These are phyloP conservation scores for Elongisporangium prolatum DNA, from an alignment of 352 stramenopile species.

Conservation along the genomic window DNA sequence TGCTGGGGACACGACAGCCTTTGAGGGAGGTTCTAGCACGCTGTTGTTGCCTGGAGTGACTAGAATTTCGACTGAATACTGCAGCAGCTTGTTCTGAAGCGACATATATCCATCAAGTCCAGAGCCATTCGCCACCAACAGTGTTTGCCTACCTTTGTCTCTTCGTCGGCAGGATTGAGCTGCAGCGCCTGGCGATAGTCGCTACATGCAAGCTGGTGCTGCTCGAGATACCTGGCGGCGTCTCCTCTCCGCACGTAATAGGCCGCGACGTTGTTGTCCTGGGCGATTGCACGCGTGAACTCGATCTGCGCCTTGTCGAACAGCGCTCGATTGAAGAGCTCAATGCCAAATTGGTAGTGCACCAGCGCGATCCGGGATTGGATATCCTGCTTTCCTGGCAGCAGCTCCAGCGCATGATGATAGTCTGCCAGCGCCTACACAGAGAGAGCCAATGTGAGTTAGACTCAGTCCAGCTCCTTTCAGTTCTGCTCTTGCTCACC, in stretches of 20 bases:
- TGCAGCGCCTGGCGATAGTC: conserved; percentile 47
- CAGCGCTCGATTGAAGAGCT: conserved; percentile 67
- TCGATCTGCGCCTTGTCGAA: conserved; percentile 80
- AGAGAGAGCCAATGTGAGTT: background rate
- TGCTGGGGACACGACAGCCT: conserved; percentile 1
- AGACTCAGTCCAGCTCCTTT: background rate
- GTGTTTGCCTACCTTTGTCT: conserved; percentile 35
- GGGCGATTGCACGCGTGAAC: conserved; percentile 48
- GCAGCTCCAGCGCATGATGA: conserved; percentile 57
- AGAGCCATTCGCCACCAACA: background rate
- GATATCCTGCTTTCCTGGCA: conserved; percentile 43
- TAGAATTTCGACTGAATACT: conserved; percentile 33
- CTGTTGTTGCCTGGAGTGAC: conserved; percentile 12
- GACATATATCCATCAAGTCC: background rate
- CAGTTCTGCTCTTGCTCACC: conserved; percentile 24
- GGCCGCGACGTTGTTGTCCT: conserved; percentile 42
- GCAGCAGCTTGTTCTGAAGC: conserved; percentile 48
- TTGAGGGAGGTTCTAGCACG: background rate
- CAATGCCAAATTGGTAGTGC: conserved; percentile 79
- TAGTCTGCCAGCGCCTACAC: conserved; percentile 73
- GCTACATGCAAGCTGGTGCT: conserved; percentile 42
- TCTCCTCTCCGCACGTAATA: conserved; percentile 76
- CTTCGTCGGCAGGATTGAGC: conserved; percentile 52
- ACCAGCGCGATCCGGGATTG: conserved; percentile 63
- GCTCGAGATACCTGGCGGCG: conserved; percentile 68